These are phyloP conservation scores for Coniella vitis DNA, from an alignment of 2,329 filamentous ascomycete species.

Conservation along the genomic window DNA sequence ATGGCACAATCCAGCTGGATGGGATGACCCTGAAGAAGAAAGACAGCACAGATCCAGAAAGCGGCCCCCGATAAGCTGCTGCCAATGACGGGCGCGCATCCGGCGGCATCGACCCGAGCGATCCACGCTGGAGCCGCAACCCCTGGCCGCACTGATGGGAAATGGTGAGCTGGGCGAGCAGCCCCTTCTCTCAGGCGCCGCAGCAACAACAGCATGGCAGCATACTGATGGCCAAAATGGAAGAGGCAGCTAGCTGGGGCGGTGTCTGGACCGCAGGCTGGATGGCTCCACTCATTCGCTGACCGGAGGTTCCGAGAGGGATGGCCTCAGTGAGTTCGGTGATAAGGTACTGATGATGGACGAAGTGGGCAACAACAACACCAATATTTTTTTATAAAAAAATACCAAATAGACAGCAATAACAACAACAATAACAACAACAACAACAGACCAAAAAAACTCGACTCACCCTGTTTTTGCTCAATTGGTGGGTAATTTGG, in stretches of 20 bases:
- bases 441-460: too few relatives aligned
- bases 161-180: neutral
- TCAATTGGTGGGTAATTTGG: too few relatives aligned
- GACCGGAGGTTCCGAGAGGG: neutral
- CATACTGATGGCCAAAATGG: neutral
- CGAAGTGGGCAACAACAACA: too few relatives aligned
- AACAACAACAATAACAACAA: too few relatives aligned
- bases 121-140: neutral
- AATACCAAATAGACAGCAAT: too few relatives aligned
- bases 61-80: slow-evolving; percentile 2
- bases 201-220: neutral
- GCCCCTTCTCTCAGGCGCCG: too few relatives aligned
- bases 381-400: too few relatives aligned
- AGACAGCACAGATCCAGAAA: neutral
- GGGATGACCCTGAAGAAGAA: neutral
- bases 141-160: neutral
- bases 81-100: slow-evolving; percentile 1
- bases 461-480: too few relatives aligned
- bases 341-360: neutral
- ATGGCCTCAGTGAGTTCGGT: neutral
- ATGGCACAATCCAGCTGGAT: neutral
- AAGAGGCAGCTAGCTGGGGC: neutral
- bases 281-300: neutral
- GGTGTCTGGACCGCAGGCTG: neutral
- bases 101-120: slow-evolving; percentile 3